Conservation (phyloP, 2,329 filamentous ascomycete genomes). For the Elsinoe australis region DNA sequence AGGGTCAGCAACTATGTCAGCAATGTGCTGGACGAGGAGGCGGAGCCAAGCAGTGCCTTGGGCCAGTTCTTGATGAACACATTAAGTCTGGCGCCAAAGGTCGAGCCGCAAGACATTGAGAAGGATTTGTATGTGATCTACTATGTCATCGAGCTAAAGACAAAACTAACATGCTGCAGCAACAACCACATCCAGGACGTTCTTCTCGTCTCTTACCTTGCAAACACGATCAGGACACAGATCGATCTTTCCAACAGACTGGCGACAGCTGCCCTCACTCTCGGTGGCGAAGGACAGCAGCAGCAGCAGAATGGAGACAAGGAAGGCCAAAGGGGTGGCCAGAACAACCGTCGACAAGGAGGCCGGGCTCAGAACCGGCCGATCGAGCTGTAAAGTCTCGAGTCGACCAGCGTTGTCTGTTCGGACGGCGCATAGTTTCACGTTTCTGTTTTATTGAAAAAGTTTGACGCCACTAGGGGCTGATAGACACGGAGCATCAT, state of each 20-base stretch:
- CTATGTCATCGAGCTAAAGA: too few relatives aligned
- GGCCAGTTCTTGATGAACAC: constrained; percentile 95
- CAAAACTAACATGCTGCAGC: constrained; percentile 40
- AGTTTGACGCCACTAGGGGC: constrained; percentile 1
- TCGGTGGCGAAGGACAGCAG: constrained; percentile 33
- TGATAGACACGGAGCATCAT: constrained; percentile 10
- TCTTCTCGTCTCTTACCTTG: constrained; percentile 93
- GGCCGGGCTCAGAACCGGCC: constrained; percentile 19
- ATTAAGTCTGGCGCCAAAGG: constrained; percentile 87
- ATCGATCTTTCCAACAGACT: constrained; percentile 95
- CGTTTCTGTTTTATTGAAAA: constrained; percentile 9
- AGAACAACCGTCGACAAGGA: constrained; percentile 20
- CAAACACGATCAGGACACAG: constrained; percentile 97
- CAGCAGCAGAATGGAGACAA: constrained; percentile 17
- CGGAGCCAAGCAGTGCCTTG: constrained; percentile 78
- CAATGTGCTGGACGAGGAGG: constrained; percentile 88
- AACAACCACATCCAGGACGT: constrained; percentile 99
- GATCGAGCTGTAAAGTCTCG: constrained; percentile 18
- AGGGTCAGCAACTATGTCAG: constrained; percentile 87
- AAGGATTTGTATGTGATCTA: constrained; percentile 65
- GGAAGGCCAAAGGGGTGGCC: constrained; percentile 19
- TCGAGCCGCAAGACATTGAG: constrained; percentile 83
- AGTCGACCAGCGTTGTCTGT: neutral
- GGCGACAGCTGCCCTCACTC: constrained; percentile 54
- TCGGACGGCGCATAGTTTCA: constrained; percentile 2